phyloP scores from a whole-genome alignment of 805 yeast species.

The Ogataea ramenticola region DNA sequence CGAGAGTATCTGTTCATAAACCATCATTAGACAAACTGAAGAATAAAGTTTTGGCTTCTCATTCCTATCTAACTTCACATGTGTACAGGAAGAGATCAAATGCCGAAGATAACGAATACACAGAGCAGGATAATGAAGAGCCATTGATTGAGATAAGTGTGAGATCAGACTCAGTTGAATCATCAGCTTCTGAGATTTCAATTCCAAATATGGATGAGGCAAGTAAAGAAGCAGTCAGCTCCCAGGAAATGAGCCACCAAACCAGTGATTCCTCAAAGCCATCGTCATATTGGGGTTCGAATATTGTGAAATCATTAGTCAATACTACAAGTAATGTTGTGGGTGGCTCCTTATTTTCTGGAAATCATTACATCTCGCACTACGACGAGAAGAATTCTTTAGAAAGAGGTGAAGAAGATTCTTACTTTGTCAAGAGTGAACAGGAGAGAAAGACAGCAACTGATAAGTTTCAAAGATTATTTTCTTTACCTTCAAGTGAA shows the following conservation, averaged over 20 bases:
- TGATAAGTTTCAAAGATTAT: slow-evolving; percentile 56
- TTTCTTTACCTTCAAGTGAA: slow-evolving; percentile 50
- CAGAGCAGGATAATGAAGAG: not conserved
- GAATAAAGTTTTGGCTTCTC: not conserved
- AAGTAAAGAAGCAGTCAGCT: not conserved
- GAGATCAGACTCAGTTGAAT: not conserved
- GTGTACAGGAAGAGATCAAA: not conserved
- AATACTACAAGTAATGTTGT: slow-evolving; percentile 2
- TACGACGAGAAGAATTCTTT: slow-evolving; percentile 36
- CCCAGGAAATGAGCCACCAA: not conserved
- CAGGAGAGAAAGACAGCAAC: slow-evolving; percentile 40
- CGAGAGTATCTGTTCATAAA: not conserved
- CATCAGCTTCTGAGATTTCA: not conserved
- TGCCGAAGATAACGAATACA: not conserved
- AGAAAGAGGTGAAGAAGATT: slow-evolving; percentile 38
- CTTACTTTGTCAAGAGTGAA: slow-evolving; percentile 37
- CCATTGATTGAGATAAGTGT: not conserved
- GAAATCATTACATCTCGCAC: slow-evolving; percentile 33
- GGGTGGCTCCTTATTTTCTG: not conserved
- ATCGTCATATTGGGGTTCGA: not conserved
- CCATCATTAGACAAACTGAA: not conserved
- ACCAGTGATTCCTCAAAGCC: not conserved
- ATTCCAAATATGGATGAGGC: not conserved
- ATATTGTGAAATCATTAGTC: not conserved
- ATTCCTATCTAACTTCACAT: not conserved